Base-by-base conservation (phyloP, 306 rosid species). In the Corylus americana region DNA sequence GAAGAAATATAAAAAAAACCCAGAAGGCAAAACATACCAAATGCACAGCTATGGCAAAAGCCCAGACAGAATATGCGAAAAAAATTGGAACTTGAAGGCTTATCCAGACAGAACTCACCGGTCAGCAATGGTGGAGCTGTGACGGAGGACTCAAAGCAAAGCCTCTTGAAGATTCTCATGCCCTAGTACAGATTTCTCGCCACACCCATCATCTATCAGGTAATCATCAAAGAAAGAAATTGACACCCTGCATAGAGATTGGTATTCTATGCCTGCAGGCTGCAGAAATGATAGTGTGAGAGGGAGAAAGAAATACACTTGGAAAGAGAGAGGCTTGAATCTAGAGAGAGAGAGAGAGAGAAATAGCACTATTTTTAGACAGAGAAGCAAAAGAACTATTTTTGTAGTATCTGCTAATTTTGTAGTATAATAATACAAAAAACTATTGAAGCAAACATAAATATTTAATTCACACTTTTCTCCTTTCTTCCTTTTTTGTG, bases 61-160 rank as follows among this genome's bases (percentile, higher is more conserved):
- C 83, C 48, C 78, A 80, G 75, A 66, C 17, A 80, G 62, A 53
- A 85, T 45, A 79, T 7, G 9, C 29, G 31, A 47, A 75, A 72
- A 83, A 83, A 67, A 78, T 3, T 55, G 11, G 42, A 74, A 35
- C 68, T 69, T 68, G 63, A 51, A 79, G 70, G 66, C 27, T 35
- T 8, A 44, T 68, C 8, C 11, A 62, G 54, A 78, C 54, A 79
- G 74, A 74, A 87, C 93, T 89, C 80, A 94, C 98, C 88, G 91
- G 86, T 88, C 84, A 83, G 79, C 78, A 88, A 84, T 89, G 96
- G 86, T 75, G 96, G 90, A 84, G 92, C 83, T 84, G 79, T 20
- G 88, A 74, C 79, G 87, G 85, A 79, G 88, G 81, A 77, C 74
- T 83, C 79, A 53, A 77, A 87, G 79, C 83, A 83, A 72, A 77